Evolutionary conservation across 306 rosid genomes (phyloP), one percentile per base, ranked within the genome.

Genomic region (Luffa acutangula): DNA sequence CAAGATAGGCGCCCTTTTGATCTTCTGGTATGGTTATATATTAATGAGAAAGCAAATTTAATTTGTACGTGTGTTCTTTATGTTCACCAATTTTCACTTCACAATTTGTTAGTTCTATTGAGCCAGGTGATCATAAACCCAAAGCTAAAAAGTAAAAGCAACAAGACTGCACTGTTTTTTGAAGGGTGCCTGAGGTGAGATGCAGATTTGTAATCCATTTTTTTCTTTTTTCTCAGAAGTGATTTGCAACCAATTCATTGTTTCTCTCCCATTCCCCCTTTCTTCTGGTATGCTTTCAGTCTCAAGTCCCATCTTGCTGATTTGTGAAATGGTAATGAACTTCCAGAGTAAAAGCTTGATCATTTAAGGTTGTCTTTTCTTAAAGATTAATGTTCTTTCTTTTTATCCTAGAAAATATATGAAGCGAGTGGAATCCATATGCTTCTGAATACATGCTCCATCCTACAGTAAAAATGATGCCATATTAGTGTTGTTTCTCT

Each of bases 161-260:
- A 89, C 77, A 89, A 62, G 84, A 92, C 95, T 74, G 97, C 97
- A 33, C 80, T 91, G 13, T 94, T 91, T 85, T 94, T 92, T 78
- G 95, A 94, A 92, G 98, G 98, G 62, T 94, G 98, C 84, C 86
- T 94, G 76, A 94, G 98, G 98, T 94, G 85, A 81, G 77, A 39
- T 78, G 58, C 21, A 76, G 67, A 54, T 54, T 42, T 25, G 6
- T 36, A 65, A 37, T 65, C n/a, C 20, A 15, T 6, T 70, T 67
- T 67, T 20, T 15, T 18, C 31, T 37, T 9, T 9, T 67, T 7
- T n/a, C 25, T 41, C 53, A 41, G 15, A 69, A 69, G 10, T 71
- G 4, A 18, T 18, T 54, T 57, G 6, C 31, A 51, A 21, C 31
- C 78, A 48, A 11, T 33, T 62, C 13, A 4, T 33, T 62, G n/a